These are phyloP conservation scores for Lomentospora prolificans DNA, from an alignment of 2,329 filamentous ascomycete species.

Conservation along the genomic window DNA sequence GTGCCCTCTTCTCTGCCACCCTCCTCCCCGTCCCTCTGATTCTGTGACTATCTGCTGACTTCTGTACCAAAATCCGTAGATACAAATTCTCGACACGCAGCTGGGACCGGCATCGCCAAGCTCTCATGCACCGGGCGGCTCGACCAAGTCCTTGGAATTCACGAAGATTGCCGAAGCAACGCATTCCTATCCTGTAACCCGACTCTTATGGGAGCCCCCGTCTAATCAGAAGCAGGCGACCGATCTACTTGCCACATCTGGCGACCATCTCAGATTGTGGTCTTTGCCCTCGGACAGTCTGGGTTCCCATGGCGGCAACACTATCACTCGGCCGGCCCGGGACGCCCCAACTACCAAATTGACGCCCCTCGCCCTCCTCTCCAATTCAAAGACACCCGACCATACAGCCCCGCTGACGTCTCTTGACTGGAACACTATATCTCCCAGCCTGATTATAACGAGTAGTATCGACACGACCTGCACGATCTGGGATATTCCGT, in stretches of 20 bases:
- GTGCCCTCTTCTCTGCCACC: not conserved
- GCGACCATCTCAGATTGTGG: conserved; percentile 89
- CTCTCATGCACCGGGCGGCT: conserved; percentile 49
- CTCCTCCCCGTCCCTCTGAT: not conserved
- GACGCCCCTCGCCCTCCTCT: conserved; percentile 83
- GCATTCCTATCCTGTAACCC: conserved; percentile 93
- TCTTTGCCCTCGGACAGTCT: conserved; percentile 67
- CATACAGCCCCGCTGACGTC: conserved; percentile 95
- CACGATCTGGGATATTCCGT: conserved; percentile 99
- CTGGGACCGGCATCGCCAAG: conserved; percentile 56
- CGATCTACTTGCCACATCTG: conserved; percentile 87
- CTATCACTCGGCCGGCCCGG: conserved; percentile 51
- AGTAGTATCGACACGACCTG: conserved; percentile 98
- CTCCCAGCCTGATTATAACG: conserved; percentile 93
- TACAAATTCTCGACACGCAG: conserved; percentile 92
- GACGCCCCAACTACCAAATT: conserved; percentile 62
- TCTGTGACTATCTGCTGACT: not conserved
- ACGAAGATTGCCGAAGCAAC: conserved; percentile 91
- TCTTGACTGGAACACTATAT: conserved; percentile 95
- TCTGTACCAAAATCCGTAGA: conserved; percentile 41
- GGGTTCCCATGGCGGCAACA: conserved; percentile 50
- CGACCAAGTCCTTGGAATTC: conserved; percentile 77
- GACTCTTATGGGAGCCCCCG: conserved; percentile 90
- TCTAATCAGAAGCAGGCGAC: conserved; percentile 92
- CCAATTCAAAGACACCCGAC: conserved; percentile 96